Base-by-base conservation (phyloP, 2,329 filamentous ascomycete species). In the Rhinocladiella mackenziei region DNA sequence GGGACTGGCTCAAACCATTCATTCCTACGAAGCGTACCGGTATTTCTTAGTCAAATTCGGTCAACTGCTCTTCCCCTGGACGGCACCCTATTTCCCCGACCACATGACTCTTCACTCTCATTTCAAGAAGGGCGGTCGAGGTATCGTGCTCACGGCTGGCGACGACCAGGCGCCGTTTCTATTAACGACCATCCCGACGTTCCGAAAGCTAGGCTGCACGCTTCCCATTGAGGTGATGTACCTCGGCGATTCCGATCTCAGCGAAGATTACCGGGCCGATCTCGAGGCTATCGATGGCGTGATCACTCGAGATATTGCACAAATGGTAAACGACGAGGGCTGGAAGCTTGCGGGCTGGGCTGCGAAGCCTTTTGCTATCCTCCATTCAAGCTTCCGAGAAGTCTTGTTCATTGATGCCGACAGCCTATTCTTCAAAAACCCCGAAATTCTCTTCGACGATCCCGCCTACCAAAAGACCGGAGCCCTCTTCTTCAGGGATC, bases 331-430 rank as follows among this genome's bases (percentile, higher is more conserved):
- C 26, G 68, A 71, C 26, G 57, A 60, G 15, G 69, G 69, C 14
- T 73, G 69, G 70, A 61, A 60, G 23, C 54, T 72, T 28, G 63
- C 60, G 7, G 69, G 70, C 4, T 72, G 69, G 68, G 69, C 69
- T 0, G 66, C 64, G 15, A 73, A 73, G 49, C 68, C 70, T 1
- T 72, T 69, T 33, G 69, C 69, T 1, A 69, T 71, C 18, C 56
- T 73, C 4, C 54, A 71, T 45, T 71, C 68, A 2, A 70, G 65
- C 20, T 73, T 72, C 57, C 66, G 68, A 4, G 69, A 73, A 53
- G 65, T 64, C 40, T 68, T 72, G 29, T 69, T 73, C 48, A 68
- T 73, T 47, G 69, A 72, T 44, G 69, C 69, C 0, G 70, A 72
- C 45, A 62, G 64, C 5, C 55, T 69, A 13, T 72, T 72, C 56